Evolutionary conservation across 768 basidiomycete species (phyloP).

Genomic region (Mycena albidolilacea): DNA sequence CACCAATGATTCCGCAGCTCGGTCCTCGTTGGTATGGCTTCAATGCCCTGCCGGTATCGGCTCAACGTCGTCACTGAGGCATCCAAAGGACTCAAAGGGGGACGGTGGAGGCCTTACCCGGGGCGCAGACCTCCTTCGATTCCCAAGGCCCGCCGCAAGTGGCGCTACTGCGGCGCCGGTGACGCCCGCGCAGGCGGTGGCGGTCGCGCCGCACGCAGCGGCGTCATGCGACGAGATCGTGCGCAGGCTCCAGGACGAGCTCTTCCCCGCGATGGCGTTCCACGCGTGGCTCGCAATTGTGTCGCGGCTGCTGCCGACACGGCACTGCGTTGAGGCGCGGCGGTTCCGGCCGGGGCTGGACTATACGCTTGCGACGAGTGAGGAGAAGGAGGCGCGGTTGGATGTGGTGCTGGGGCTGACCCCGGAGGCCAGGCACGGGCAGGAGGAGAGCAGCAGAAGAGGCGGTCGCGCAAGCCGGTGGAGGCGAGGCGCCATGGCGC

Average conservation of each 20-base stretch:
- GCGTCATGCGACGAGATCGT: slow-evolving; percentile 71
- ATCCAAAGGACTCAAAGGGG: no score
- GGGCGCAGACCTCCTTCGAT: no score
- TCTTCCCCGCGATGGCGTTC: slow-evolving; percentile 88
- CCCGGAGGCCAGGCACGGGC: slow-evolving; percentile 65
- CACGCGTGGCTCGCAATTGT: slow-evolving; percentile 90
- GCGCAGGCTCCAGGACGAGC: slow-evolving; percentile 78
- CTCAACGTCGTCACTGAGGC: no score
- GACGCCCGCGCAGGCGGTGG: slow-evolving; percentile 56
- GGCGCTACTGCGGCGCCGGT: slow-evolving; percentile 82
- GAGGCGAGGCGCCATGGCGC: slow-evolving; percentile 50
- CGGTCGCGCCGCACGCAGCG: slow-evolving; percentile 68
- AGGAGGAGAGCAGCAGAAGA: slow-evolving; percentile 48
- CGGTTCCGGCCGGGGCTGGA: slow-evolving; percentile 94
- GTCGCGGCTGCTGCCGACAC: slow-evolving; percentile 78
- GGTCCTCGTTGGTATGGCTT: no score
- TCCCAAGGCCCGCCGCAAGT: slow-evolving; percentile 98
- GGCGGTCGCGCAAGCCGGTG: slow-evolving; percentile 47
- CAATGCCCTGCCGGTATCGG: no score
- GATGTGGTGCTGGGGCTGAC: slow-evolving; percentile 92
- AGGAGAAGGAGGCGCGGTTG: slow-evolving; percentile 84
- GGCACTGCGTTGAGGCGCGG: slow-evolving; percentile 83
- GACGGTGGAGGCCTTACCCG: no score
- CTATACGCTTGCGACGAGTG: slow-evolving; percentile 93
- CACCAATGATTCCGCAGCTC: no score